These are phyloP conservation scores for Penicillium griseofulvum DNA, from an alignment of 2,329 filamentous ascomycete species.

Conservation along the genomic window DNA sequence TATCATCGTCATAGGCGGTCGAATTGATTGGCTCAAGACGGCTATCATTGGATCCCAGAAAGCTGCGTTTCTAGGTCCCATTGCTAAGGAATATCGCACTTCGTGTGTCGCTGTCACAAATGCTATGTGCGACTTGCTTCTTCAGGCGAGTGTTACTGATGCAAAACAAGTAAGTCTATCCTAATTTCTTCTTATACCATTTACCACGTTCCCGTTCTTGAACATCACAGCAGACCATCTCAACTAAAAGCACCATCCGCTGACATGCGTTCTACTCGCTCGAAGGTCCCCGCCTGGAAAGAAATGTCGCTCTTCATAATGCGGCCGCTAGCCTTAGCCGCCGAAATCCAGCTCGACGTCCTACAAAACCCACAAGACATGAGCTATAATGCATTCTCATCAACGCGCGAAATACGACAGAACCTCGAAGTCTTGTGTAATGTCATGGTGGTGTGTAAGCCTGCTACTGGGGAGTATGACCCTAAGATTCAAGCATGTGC, in stretches of 20 bases:
- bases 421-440: neutral
- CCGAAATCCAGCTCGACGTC: neutral
- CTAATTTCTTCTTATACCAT: neutral
- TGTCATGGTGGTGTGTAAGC: neutral
- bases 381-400: neutral
- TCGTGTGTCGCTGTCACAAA: neutral
- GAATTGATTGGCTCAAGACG: neutral
- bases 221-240: neutral
- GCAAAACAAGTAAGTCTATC: neutral
- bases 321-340: neutral
- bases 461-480: neutral
- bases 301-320: neutral
- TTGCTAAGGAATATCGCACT: neutral
- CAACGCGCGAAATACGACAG: neutral
- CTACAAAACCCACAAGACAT: neutral
- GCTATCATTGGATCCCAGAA: neutral
- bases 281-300: neutral
- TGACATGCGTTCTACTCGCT: neutral
- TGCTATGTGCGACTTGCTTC: neutral
- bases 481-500: neutral
- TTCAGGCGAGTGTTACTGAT: neutral
- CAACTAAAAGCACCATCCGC: neutral
- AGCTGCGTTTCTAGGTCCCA: neutral
- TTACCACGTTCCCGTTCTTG: neutral
- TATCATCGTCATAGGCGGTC: neutral